These are phyloP conservation scores for Tuber calosporum DNA, from an alignment of 495 filamentous ascomycete genomes.

Conservation along the genomic window DNA sequence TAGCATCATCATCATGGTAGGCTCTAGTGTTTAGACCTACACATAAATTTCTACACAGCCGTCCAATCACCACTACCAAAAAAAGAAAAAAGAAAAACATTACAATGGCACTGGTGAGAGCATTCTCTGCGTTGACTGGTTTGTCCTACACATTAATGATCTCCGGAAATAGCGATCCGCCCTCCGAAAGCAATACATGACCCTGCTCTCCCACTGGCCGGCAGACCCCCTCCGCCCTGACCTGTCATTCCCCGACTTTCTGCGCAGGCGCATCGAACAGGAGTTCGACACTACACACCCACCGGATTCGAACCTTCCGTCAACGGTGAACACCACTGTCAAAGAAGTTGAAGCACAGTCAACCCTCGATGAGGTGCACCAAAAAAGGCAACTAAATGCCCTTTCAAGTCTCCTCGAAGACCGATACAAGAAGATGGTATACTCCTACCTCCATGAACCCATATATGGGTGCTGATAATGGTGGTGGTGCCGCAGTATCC, in stretches of 20 bases:
- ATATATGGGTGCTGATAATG: conserved; percentile 10
- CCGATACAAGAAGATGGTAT: conserved; percentile 34
- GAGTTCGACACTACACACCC: conserved; percentile 18
- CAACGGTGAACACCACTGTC: conserved; percentile 43
- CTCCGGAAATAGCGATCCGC: background rate
- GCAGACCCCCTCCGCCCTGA: conserved; percentile 34
- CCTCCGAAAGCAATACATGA: conserved; percentile 23
- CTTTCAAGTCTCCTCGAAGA: conserved; percentile 33
- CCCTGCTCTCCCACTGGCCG: conserved; percentile 34
- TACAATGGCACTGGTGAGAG: conserved; percentile 2
- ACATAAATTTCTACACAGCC: background rate
- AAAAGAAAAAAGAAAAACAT: background rate
- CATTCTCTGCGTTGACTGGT: background rate
- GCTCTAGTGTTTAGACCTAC: background rate
- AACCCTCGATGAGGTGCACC: conserved; percentile 23
- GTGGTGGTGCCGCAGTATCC: conserved; percentile 28
- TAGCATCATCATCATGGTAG: background rate
- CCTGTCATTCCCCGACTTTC: conserved; percentile 25
- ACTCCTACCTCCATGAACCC: conserved; percentile 36
- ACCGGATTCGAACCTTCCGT: background rate
- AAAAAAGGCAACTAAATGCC: conserved; percentile 28
- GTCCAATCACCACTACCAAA: background rate
- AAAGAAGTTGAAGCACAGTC: conserved; percentile 29
- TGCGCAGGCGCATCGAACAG: conserved; percentile 19
- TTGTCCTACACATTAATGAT: background rate